These are phyloP conservation scores for Phytophthora fragariaefolia DNA, from an alignment of 352 stramenopile species.

Conservation along the genomic window DNA sequence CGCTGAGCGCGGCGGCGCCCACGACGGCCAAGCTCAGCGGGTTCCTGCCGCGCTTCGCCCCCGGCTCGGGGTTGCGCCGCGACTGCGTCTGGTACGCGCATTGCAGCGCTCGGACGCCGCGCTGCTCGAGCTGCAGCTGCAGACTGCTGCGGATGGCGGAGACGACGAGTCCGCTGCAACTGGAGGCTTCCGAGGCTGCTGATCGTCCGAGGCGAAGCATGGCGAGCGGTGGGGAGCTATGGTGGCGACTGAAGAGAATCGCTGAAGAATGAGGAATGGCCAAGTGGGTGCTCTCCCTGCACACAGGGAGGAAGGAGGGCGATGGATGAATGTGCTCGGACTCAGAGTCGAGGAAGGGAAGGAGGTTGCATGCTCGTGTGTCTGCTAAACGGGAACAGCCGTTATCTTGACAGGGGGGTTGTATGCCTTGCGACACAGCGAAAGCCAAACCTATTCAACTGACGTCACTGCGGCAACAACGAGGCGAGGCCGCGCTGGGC, in stretches of 20 bases:
- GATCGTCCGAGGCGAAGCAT: conserved; percentile 41
- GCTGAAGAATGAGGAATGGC: not conserved
- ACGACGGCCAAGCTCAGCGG: conserved; percentile 56
- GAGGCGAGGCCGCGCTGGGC: not conserved
- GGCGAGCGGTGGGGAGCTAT: conserved; percentile 9
- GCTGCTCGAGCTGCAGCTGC: conserved; percentile 27
- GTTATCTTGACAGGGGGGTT: conserved; percentile 19
- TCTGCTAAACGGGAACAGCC: conserved; percentile 18
- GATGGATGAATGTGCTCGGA: conserved; percentile 11
- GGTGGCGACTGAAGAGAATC: not conserved
- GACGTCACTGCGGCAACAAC: not conserved
- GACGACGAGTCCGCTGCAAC: conserved; percentile 16
- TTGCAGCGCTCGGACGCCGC: conserved; percentile 19
- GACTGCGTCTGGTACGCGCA: conserved; percentile 50
- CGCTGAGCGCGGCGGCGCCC: conserved; percentile 54
- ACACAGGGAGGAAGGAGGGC: too few relatives aligned
- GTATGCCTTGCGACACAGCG: conserved; percentile 26
- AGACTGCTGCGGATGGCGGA: conserved; percentile 27
- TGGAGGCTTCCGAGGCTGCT: conserved; percentile 26
- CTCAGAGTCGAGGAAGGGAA: conserved; percentile 18
- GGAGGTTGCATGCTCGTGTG: conserved; percentile 30
- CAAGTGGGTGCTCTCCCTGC: too few relatives aligned
- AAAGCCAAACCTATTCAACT: conserved; percentile 1
- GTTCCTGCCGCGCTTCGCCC: conserved; percentile 13
- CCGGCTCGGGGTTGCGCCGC: conserved; percentile 17